These are phyloP conservation scores for Crotalaria pallida DNA, from an alignment of 306 rosid genomes.

Conservation along the genomic window DNA sequence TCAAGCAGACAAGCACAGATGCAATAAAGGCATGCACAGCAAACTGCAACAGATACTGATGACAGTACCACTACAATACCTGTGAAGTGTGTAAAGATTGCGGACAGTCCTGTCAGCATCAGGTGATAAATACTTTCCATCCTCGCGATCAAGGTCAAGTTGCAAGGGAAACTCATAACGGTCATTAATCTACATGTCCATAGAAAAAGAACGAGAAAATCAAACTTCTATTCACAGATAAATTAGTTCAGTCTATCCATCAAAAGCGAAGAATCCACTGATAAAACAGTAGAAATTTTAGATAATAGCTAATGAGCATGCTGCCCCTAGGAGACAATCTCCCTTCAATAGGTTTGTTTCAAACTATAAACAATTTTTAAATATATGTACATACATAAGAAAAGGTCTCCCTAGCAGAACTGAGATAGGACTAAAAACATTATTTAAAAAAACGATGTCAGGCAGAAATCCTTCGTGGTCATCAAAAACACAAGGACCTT, in stretches of 20 bases:
- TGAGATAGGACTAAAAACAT: neutral
- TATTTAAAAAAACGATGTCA: neutral
- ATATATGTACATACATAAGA: neutral
- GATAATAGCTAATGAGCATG: constrained; percentile 9
- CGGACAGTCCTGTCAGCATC: constrained; percentile 90
- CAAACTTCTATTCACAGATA: neutral
- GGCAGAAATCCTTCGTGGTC: neutral
- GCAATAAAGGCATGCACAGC: neutral
- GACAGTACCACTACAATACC: constrained; percentile 40
- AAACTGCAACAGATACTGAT: neutral
- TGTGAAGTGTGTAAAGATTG: constrained; percentile 95
- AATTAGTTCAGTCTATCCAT: constrained; percentile 5
- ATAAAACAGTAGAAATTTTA: neutral
- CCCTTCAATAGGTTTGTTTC: neutral
- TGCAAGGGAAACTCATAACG: constrained; percentile 97
- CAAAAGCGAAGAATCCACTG: neutral
- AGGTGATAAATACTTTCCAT: constrained; percentile 90
- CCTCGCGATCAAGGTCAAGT: constrained; percentile 91
- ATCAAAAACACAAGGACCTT: neutral
- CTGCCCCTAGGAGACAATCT: constrained; percentile 10
- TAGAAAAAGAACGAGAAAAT: neutral
- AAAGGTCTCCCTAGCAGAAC: neutral
- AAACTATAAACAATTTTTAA: neutral
- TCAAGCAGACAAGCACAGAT: neutral
- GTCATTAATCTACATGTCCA: constrained; percentile 70